A percentile compares a stretch with the other conserved stretches of the same genome.
Evolutionary conservation across 805 yeast genomes (phyloP).

Genomic region (Lipomyces japonicus): DNA sequence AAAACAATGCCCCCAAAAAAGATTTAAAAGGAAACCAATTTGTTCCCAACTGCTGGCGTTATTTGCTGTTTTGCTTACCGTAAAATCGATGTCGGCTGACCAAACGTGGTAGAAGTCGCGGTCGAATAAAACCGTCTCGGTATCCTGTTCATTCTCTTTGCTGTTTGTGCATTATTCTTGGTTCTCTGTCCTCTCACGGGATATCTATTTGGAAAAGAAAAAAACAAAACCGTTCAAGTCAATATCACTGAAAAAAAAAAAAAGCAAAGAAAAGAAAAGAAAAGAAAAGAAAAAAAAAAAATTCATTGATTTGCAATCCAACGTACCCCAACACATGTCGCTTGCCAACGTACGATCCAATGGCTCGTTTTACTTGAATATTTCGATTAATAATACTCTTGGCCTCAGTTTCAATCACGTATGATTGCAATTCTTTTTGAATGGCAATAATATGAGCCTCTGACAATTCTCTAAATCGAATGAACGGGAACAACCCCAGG

Average conservation of each 20-base stretch:
- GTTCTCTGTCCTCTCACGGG: conserved; percentile 91
- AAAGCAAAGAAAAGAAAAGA: no score
- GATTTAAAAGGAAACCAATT: no score
- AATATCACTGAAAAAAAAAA: neutral
- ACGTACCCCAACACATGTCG: conserved; percentile 72
- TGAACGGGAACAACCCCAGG: conserved; percentile 84
- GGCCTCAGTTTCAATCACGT: conserved; percentile 78
- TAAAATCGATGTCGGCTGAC: no score
- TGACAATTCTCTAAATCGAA: conserved; percentile 89
- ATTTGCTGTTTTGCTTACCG: no score
- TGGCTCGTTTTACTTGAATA: conserved; percentile 70
- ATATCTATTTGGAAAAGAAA: conserved; percentile 29
- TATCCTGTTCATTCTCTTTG: conserved; percentile 74
- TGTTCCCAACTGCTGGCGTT: no score
- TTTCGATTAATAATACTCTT: conserved; percentile 66
- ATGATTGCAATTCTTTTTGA: conserved; percentile 78
- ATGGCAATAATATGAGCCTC: conserved; percentile 84
- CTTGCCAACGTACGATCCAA: conserved; percentile 82
- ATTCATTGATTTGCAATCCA: no score
- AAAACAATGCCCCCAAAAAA: no score
- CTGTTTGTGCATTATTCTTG: conserved; percentile 85
- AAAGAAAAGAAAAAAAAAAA: no score
- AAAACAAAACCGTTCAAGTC: neutral
- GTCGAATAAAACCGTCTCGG: conserved; percentile 37
- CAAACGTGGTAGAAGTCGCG: no score